Evolutionary conservation across 148 eudicot genomes (phyloP).

Genomic region (Amaranthus hypochondriacus): DNA sequence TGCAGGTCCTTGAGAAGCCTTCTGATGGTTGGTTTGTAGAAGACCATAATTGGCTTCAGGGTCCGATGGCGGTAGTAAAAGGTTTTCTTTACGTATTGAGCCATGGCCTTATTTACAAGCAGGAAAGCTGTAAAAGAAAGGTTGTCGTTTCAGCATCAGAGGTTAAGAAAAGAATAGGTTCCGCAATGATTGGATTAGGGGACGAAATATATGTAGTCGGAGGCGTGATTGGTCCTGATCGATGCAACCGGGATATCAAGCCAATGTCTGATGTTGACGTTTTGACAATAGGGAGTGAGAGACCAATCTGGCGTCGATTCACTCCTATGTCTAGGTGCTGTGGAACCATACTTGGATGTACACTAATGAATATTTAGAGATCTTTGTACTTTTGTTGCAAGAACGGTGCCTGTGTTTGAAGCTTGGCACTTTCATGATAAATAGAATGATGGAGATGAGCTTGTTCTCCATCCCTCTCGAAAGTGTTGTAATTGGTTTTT

Average conservation of each 20-base stretch:
- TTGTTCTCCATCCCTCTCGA: slow-evolving; percentile 11
- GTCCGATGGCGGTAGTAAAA: slow-evolving; percentile 80
- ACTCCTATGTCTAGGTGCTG: slow-evolving; percentile 79
- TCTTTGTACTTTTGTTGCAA: slow-evolving; percentile 8
- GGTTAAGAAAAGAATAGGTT: slow-evolving; percentile 63
- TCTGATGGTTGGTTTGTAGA: slow-evolving; percentile 59
- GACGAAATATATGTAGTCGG: slow-evolving; percentile 84
- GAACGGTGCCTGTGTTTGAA: slow-evolving; percentile 14
- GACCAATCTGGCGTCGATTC: slow-evolving; percentile 67
- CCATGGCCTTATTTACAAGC: slow-evolving; percentile 63
- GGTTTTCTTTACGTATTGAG: slow-evolving; percentile 69
- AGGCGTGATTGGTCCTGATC: slow-evolving; percentile 83
- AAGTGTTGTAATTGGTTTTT: slow-evolving; percentile 17
- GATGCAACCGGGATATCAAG: slow-evolving; percentile 66
- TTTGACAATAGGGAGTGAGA: slow-evolving; percentile 58
- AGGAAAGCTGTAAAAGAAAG: slow-evolving; percentile 52
- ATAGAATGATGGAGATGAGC: background rate
- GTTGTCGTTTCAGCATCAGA: slow-evolving; percentile 65
- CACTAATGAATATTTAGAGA: slow-evolving; percentile 65
- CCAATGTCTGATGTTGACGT: slow-evolving; percentile 70
- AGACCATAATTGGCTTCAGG: slow-evolving; percentile 78
- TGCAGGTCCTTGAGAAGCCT: slow-evolving; percentile 62
- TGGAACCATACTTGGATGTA: slow-evolving; percentile 81
- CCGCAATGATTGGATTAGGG: slow-evolving; percentile 69
- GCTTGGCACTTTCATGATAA: slow-evolving; percentile 12